phyloP scores from a whole-genome alignment of 2,329 filamentous ascomycete species.

The Beauveria brongniartii region DNA sequence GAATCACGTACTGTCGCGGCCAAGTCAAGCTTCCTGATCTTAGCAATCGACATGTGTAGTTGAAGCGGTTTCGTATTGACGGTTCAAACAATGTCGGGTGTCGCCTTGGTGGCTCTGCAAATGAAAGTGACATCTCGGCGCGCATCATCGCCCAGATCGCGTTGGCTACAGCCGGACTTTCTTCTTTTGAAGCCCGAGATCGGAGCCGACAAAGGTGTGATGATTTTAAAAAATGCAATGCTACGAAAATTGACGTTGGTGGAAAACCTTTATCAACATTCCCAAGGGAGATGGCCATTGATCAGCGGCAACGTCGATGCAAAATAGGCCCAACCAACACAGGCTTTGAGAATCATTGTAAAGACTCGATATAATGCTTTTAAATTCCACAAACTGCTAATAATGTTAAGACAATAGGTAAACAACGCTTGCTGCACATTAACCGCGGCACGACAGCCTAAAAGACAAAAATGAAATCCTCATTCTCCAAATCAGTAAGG shows the following conservation, averaged over 20 bases:
- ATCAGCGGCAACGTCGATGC: not conserved
- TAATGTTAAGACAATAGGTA: conserved; percentile 18
- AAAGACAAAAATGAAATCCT: conserved; percentile 55
- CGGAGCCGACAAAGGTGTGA: not conserved
- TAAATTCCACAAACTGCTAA: not conserved
- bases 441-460: conserved; percentile 8
- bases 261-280: not conserved
- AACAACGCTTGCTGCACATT: not conserved
- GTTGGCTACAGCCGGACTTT: not conserved
- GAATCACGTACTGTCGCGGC: not conserved
- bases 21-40: not conserved
- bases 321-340: not conserved
- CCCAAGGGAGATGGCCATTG: not conserved
- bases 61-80: not conserved
- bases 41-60: not conserved
- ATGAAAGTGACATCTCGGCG: not conserved
- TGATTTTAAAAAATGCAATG: not conserved
- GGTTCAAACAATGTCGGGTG: not conserved
- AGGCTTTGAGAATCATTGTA: no score
- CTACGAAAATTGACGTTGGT: not conserved
- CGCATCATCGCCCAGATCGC: not conserved
- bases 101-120: not conserved
- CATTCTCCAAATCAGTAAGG: conserved; percentile 51
- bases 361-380: not conserved
- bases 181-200: not conserved